Evolutionary conservation across 1,284 basidiomycete species (phyloP), one percentile per base, ranked within the genome.

Genomic region (Dichomitus squalens): DNA sequence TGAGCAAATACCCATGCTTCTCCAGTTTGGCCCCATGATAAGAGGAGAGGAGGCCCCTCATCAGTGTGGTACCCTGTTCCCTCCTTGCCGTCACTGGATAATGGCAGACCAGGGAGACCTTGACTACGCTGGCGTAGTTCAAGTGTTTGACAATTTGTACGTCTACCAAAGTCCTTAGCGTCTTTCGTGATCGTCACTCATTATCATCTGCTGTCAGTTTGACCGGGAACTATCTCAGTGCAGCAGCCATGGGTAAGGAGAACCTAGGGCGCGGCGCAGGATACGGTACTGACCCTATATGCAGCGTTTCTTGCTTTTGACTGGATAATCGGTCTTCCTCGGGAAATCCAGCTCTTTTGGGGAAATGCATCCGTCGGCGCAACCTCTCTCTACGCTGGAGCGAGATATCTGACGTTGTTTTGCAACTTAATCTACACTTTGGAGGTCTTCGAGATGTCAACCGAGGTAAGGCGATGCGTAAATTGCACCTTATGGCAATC

Each of bases 41-140:
- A n/a, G n/a, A n/a, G n/a, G n/a, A n/a, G n/a, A n/a, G n/a, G n/a
- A n/a, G n/a, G n/a, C n/a, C n/a, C n/a, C n/a, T n/a, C n/a, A n/a
- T n/a, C n/a, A n/a, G n/a, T n/a, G n/a, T n/a, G n/a, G n/a, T n/a
- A n/a, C n/a, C n/a, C n/a, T n/a, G n/a, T n/a, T n/a, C n/a, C n/a
- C n/a, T n/a, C n/a, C n/a, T n/a, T n/a, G n/a, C n/a, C n/a, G n/a
- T n/a, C n/a, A n/a, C n/a, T n/a, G n/a, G n/a, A n/a, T n/a, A n/a
- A 39, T 23, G 49, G 58, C 47, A 52, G 43, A 53, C 23, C 23
- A 21, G 40, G 46, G 35, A 64, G 50, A 71, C 80, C 25, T 27
- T 8, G 41, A 44, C 25, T 44, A 44, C 41, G 41, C 41, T 12
- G 41, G 41, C 27, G 41, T 44, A 18, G 25, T 44, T n/a, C 8